A percentile compares a stretch with the other conserved stretches of the same genome.
Conservation (phyloP, 345 rosid species). For the Lumnitzera racemosa region DNA sequence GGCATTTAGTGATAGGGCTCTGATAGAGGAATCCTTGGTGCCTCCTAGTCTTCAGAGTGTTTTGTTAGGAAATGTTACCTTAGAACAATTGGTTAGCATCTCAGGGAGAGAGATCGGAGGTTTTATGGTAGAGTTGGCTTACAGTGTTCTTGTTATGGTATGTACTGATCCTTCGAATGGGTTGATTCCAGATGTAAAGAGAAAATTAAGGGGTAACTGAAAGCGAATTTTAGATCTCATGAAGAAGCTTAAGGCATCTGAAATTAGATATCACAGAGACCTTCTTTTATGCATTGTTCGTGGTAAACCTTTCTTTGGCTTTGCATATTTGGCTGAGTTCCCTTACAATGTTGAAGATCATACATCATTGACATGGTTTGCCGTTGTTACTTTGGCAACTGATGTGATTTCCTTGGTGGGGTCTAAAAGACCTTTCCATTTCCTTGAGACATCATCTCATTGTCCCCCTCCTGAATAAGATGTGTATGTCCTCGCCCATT, state of each 20-base stretch:
- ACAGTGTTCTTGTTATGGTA: conserved; percentile 53
- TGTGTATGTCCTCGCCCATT: conserved; percentile 72
- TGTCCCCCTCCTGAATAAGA: conserved; percentile 39
- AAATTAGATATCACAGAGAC: conserved; percentile 59
- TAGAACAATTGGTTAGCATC: conserved; percentile 63
- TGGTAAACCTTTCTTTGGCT: conserved; percentile 63
- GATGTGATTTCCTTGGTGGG: conserved; percentile 55
- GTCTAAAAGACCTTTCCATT: conserved; percentile 40
- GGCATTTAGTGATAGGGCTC: conserved; percentile 50
- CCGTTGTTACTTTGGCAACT: conserved; percentile 75
- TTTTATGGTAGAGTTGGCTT: conserved; percentile 51
- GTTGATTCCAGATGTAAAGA: conserved; percentile 69
- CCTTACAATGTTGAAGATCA: conserved; percentile 85
- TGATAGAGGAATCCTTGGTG: conserved; percentile 62
- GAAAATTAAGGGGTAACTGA: conserved; percentile 63
- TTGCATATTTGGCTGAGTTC: conserved; percentile 73
- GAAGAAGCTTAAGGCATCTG: conserved; percentile 77
- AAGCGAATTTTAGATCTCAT: conserved; percentile 63
- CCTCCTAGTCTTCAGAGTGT: conserved; percentile 79
- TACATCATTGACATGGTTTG: conserved; percentile 68
- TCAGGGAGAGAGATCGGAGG: conserved; percentile 56
- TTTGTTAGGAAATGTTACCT: conserved; percentile 71
- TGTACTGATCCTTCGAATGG: conserved; percentile 86
- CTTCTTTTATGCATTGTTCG: conserved; percentile 66
- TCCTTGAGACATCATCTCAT: conserved; percentile 35